Conservation (phyloP, 2,329 filamentous ascomycete genomes). For the Aureobasidium zeae region DNA sequence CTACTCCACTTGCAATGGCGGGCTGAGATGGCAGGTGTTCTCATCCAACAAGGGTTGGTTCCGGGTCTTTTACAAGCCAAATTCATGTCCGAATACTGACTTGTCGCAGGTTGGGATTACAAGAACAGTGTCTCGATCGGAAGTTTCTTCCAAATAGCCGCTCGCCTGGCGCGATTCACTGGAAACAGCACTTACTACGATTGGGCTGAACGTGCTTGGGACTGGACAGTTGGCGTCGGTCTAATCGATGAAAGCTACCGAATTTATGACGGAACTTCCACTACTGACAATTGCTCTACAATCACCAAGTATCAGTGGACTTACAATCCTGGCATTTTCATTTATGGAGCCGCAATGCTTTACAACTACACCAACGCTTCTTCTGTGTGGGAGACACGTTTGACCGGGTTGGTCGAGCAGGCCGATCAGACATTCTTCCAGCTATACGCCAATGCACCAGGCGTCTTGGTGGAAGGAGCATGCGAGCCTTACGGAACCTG, state of each 20-base stretch:
- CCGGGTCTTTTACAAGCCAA: too few relatives aligned
- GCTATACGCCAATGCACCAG: constrained; percentile 36
- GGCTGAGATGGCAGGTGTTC: constrained; percentile 80
- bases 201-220: constrained; percentile 44
- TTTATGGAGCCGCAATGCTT: constrained; percentile 48
- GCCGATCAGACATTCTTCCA: constrained; percentile 46
- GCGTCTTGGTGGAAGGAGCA: constrained; percentile 55
- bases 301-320: constrained; percentile 39
- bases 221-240: constrained; percentile 37
- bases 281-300: constrained; percentile 35
- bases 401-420: constrained; percentile 50
- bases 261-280: constrained; percentile 39
- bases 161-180: constrained; percentile 35
- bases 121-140: constrained; percentile 77
- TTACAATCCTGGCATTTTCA: constrained; percentile 43
- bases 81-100: too few relatives aligned
- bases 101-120: constrained; percentile 42
- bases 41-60: constrained; percentile 63
- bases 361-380: constrained; percentile 42
- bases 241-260: constrained; percentile 42
- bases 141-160: constrained; percentile 72
- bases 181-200: constrained; percentile 48
- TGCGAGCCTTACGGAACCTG: constrained; percentile 52
- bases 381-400: constrained; percentile 41
- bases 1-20: constrained; percentile 55